A percentile compares a stretch with the other conserved stretches of the same genome.
These are phyloP conservation scores for Chalciporus piperatoides DNA, from an alignment of 1,284 basidiomycete genomes.

Conservation along the genomic window DNA sequence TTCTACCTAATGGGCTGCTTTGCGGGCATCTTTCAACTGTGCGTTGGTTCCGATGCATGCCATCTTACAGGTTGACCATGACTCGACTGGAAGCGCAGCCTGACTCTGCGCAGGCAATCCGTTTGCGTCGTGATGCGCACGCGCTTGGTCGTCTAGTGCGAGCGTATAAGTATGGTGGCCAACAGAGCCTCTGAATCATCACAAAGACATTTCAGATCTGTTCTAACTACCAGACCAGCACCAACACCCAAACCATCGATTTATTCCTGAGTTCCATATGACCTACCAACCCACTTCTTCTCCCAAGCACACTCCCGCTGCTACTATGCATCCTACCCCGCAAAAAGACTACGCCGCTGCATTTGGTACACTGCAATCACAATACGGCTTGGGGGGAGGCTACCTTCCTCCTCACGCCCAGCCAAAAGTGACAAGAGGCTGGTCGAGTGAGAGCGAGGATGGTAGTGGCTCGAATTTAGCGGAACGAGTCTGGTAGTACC, in stretches of 20 bases:
- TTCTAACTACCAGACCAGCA: background rate
- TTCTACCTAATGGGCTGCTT: too few species aligned
- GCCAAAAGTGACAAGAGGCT: too few species aligned
- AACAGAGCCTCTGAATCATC: background rate
- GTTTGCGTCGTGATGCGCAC: background rate
- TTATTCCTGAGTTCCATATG: background rate
- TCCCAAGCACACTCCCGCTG: background rate
- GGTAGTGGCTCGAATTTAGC: too few species aligned
- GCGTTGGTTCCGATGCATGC: too few species aligned
- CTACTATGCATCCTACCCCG: slow-evolving; percentile 5
- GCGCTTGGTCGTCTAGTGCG: background rate
- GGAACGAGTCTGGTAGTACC: too few species aligned
- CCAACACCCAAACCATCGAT: background rate
- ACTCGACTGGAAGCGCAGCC: background rate
- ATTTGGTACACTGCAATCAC: slow-evolving; percentile 22
- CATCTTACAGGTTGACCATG: background rate
- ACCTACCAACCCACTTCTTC: background rate
- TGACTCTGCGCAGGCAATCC: background rate
- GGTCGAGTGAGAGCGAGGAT: too few species aligned
- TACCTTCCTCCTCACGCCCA: background rate
- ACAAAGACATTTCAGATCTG: background rate
- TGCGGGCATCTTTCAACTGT: too few species aligned
- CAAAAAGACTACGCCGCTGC: slow-evolving; percentile 26
- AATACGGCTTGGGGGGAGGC: slow-evolving; percentile 27
- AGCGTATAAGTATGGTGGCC: slow-evolving; percentile 4